These are phyloP conservation scores for Bjerkandera adusta DNA, from an alignment of 1,284 basidiomycete species.

Conservation along the genomic window DNA sequence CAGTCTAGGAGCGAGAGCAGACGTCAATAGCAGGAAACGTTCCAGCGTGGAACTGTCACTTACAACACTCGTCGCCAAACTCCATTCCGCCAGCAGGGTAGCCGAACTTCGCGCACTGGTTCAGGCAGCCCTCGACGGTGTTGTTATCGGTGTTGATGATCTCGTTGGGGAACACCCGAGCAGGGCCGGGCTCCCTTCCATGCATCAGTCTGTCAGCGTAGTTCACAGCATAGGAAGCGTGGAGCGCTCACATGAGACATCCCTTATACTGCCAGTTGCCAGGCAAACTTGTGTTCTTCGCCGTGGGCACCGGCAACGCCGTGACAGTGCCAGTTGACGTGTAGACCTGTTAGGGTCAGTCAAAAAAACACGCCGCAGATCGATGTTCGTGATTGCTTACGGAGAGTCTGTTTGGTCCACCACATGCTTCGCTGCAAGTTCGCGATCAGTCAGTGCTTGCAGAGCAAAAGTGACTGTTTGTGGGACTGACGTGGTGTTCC, in stretches of 20 bases:
- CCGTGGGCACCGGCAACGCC: constrained; percentile 54
- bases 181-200: constrained; percentile 31
- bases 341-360: constrained; percentile 41
- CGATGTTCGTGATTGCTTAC: constrained; percentile 25
- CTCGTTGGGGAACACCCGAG: constrained; percentile 58
- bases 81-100: constrained; percentile 66
- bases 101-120: constrained; percentile 62
- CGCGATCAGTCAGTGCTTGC: background rate
- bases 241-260: constrained; percentile 53
- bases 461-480: constrained; percentile 1
- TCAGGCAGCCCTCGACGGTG: constrained; percentile 57
- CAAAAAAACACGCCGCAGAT: background rate
- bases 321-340: constrained; percentile 48
- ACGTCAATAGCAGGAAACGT: background rate
- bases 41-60: constrained; percentile 24
- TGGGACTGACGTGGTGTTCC: constrained; percentile 52
- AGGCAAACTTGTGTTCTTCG: constrained; percentile 54
- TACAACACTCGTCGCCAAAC: constrained; percentile 62
- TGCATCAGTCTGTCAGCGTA: background rate
- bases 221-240: background rate
- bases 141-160: constrained; percentile 59
- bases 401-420: constrained; percentile 66
- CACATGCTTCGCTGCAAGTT: constrained; percentile 58
- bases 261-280: constrained; percentile 63
- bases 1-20: constrained; percentile 44